Evolutionary conservation across 2,329 filamentous ascomycete genomes (phyloP).

Genomic region (Fusarium sororula): DNA sequence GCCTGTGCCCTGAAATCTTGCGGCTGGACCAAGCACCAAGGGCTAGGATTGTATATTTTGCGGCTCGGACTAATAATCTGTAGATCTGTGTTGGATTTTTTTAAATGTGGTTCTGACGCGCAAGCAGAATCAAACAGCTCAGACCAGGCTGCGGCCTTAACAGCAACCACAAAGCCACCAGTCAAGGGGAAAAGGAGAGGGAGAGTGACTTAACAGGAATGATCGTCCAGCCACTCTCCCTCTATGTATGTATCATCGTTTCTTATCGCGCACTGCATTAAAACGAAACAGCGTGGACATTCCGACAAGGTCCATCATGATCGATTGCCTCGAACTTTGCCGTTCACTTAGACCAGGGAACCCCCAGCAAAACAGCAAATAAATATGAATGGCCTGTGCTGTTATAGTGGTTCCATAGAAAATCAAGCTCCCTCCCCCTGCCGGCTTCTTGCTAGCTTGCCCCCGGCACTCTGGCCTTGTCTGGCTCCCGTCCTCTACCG

Average conservation of each 20-base stretch:
- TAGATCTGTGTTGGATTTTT: constrained; percentile 25
- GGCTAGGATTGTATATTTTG: constrained; percentile 14
- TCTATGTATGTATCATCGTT: neutral
- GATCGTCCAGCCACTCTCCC: neutral
- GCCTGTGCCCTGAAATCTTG: constrained; percentile 1
- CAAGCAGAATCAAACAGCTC: constrained; percentile 27
- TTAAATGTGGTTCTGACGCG: constrained; percentile 28
- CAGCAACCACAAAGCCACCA: neutral
- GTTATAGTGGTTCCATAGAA: constrained; percentile 4
- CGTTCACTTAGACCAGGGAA: neutral
- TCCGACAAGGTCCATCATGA: neutral
- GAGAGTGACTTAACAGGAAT: neutral
- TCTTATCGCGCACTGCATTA: neutral
- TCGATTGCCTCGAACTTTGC: neutral
- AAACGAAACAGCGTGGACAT: neutral
- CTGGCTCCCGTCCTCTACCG: constrained; percentile 13
- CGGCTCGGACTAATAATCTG: constrained; percentile 25
- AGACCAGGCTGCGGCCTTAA: constrained; percentile 15
- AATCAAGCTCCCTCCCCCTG: neutral
- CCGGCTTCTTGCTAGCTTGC: neutral
- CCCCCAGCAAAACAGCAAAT: neutral
- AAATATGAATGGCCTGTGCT: neutral
- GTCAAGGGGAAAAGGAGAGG: neutral
- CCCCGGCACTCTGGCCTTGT: neutral
- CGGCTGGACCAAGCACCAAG: neutral